Evolutionary conservation across 2,329 filamentous ascomycete genomes (phyloP).

Genomic region (Podosphaera fusca): DNA sequence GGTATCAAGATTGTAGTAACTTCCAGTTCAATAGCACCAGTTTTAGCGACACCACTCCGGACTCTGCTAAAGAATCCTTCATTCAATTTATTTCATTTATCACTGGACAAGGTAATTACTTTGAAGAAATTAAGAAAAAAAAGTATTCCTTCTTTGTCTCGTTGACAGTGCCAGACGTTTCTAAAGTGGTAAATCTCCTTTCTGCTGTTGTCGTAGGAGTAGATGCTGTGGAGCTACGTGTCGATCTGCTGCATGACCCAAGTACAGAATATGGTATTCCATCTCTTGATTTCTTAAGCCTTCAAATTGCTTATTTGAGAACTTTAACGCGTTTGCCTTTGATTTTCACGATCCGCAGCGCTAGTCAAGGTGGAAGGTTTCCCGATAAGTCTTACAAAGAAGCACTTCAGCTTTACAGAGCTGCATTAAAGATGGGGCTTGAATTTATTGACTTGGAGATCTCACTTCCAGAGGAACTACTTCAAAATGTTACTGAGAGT

Average conservation of each 20-base stretch:
- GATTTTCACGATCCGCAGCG: slow-evolving; percentile 78
- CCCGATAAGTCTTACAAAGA: slow-evolving; percentile 52
- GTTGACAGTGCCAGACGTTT: slow-evolving; percentile 58
- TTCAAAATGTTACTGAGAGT: slow-evolving; percentile 40
- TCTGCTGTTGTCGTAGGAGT: slow-evolving; percentile 49
- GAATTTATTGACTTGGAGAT: slow-evolving; percentile 92
- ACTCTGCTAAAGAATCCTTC: slow-evolving; percentile 34
- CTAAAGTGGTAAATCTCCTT: slow-evolving; percentile 37
- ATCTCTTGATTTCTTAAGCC: slow-evolving; percentile 51
- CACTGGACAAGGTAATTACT: slow-evolving; percentile 36
- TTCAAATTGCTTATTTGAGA: slow-evolving; percentile 61
- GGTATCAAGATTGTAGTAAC: slow-evolving; percentile 85
- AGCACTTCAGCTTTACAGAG: slow-evolving; percentile 49
- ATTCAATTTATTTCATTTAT: slow-evolving; percentile 47
- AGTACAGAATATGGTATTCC: slow-evolving; percentile 27
- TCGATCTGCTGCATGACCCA: slow-evolving; percentile 64
- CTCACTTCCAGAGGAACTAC: slow-evolving; percentile 53
- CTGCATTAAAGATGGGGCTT: slow-evolving; percentile 60
- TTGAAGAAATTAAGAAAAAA: slow-evolving; percentile 33
- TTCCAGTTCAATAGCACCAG: slow-evolving; percentile 75
- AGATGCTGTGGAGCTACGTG: slow-evolving; percentile 83
- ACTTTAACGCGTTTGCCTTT: slow-evolving; percentile 51
- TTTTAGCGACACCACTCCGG: slow-evolving; percentile 12
- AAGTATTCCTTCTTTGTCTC: slow-evolving; percentile 81
- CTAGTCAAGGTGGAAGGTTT: slow-evolving; percentile 70